Percentiles rank a stretch among this genome's conserved stretches.
Evolutionary conservation across 805 yeast genomes (phyloP).

Genomic region (Kodamaea kaohsiungensis): DNA sequence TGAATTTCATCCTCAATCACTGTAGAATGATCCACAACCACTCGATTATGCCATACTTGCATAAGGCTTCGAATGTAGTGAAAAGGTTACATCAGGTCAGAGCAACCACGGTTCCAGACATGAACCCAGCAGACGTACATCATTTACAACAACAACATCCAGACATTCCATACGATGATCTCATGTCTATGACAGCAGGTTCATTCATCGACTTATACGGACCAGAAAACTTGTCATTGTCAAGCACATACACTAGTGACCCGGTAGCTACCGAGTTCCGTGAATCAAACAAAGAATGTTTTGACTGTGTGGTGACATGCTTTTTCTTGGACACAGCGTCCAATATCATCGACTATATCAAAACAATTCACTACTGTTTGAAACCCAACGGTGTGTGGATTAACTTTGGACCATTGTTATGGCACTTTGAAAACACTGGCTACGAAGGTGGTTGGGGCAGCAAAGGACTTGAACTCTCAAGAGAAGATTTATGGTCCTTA

Average conservation of each 20-base stretch:
- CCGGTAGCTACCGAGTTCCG: conserved; percentile 45
- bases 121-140: conserved; percentile 40
- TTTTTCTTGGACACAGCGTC: conserved; percentile 67
- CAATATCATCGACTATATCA: conserved; percentile 58
- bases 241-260: conserved; percentile 39
- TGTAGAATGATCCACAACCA: conserved; percentile 40
- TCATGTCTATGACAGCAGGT: conserved; percentile 74
- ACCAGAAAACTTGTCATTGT: conserved; percentile 36
- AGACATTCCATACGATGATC: conserved; percentile 43
- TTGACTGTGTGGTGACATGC: conserved; percentile 52
- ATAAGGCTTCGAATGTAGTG: conserved; percentile 47
- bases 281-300: conserved; percentile 33
- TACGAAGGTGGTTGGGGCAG: background rate
- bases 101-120: conserved; percentile 55
- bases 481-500: conserved; percentile 54
- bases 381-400: conserved; percentile 55
- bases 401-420: conserved; percentile 66
- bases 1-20: conserved; percentile 54
- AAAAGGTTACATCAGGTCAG: conserved; percentile 50
- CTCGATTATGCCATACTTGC: conserved; percentile 56
- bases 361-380: conserved; percentile 48
- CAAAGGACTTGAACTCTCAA: conserved; percentile 60
- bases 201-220: conserved; percentile 71
- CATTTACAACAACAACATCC: conserved; percentile 35
- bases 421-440: conserved; percentile 61